These are phyloP conservation scores for Phlebiopsis gigantea DNA, from an alignment of 768 basidiomycete species.

Conservation along the genomic window DNA sequence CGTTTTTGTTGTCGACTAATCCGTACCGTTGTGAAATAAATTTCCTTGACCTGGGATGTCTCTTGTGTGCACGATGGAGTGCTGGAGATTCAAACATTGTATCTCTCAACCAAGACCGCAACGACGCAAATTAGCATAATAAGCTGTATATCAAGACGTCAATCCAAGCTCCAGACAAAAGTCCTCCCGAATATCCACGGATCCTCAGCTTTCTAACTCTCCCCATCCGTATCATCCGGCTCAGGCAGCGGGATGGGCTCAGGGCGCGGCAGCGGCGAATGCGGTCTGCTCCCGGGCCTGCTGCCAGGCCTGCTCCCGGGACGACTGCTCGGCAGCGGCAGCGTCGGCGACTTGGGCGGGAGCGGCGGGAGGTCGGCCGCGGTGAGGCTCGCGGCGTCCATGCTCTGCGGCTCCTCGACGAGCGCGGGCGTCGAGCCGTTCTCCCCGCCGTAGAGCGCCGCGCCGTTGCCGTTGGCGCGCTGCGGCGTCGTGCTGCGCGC, in stretches of 20 bases:
- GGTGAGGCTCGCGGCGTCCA: background rate
- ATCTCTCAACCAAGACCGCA: background rate
- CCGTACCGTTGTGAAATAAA: slow-evolving; percentile 2
- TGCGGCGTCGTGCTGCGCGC: background rate
- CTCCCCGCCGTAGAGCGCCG: background rate
- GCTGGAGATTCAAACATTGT: background rate
- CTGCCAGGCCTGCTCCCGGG: slow-evolving; percentile 1
- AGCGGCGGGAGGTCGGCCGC: background rate
- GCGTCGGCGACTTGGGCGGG: background rate
- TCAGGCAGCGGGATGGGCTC: slow-evolving; percentile 1
- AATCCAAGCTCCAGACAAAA: background rate
- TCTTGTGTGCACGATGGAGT: background rate
- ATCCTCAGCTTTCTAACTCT: background rate
- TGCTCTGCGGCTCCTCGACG: slow-evolving; percentile 7
- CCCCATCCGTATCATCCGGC: slow-evolving; percentile 5
- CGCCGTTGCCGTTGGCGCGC: background rate
- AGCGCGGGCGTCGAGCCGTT: slow-evolving; percentile 1
- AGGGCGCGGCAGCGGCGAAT: slow-evolving; percentile 1
- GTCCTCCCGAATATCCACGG: background rate
- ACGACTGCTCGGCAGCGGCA: slow-evolving; percentile 2
- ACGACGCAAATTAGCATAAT: background rate
- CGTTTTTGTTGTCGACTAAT: slow-evolving; percentile 1
- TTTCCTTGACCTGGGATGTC: background rate
- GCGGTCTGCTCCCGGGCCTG: slow-evolving; percentile 2
- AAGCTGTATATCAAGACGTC: background rate